phyloP scores from a whole-genome alignment of 108 stramenopile species.

The Ochromonas danica region DNA sequence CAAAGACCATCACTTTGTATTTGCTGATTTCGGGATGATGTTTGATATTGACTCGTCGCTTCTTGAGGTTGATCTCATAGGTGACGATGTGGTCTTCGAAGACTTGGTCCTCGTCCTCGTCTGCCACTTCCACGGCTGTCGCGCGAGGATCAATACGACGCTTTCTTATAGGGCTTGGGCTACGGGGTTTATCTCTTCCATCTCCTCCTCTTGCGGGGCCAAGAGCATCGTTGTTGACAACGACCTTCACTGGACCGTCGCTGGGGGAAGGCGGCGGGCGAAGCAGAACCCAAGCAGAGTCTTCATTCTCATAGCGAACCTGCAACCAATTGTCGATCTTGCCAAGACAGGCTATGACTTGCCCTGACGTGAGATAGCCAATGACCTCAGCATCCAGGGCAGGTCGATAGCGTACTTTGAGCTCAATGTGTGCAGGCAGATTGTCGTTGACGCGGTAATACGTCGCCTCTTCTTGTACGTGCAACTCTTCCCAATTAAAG shows the following conservation, averaged over 20 bases:
- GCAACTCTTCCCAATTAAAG: background rate
- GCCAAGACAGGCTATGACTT: background rate
- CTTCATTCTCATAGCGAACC: constrained; percentile 11
- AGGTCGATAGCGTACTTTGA: constrained; percentile 24
- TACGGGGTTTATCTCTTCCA: too few relatives aligned
- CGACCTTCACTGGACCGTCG: background rate
- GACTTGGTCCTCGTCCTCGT: background rate
- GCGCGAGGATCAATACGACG: background rate
- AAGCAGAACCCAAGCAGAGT: constrained; percentile 11
- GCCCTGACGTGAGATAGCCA: background rate
- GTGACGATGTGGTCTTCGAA: constrained; percentile 1
- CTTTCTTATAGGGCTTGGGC: background rate
- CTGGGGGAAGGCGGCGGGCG: background rate
- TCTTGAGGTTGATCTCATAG: background rate
- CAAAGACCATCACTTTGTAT: background rate
- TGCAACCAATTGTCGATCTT: constrained; percentile 11
- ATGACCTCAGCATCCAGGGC: background rate
- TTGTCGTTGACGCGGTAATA: constrained; percentile 9
- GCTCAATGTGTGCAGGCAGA: background rate
- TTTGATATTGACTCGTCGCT: background rate
- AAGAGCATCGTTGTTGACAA: background rate
- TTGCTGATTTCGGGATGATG: background rate
- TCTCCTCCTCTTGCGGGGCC: too few relatives aligned
- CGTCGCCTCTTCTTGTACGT: background rate
- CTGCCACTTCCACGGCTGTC: background rate